Base-by-base conservation (phyloP, 2,329 filamentous ascomycete species). In the Penicillium expansum region DNA sequence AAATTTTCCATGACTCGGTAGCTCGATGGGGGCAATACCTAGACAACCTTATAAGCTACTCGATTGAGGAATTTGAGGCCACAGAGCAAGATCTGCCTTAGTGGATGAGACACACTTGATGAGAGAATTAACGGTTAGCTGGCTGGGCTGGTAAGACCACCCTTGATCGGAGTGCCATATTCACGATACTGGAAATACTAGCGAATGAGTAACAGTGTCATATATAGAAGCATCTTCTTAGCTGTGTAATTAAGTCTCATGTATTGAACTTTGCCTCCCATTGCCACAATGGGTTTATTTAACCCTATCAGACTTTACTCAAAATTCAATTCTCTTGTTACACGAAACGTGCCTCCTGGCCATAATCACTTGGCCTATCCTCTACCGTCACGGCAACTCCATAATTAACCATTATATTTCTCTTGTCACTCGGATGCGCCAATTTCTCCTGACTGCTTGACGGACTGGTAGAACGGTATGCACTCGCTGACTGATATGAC, bases 361-460 rank as follows among this genome's bases (percentile, higher is more conserved):
- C 27, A 45, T 44, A 57, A 33, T 49, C 55, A 41, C 38, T 44
- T 3, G 30, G 38, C 63, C 72, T 16, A 71, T 76, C 51, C n/a
- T 61, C 57, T 13, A 61, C 47, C 29, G 51, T 59, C 9, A 59
- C 51, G 4, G 56, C 57, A 44, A 61, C 53, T 13, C 59, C 48
- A 42, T 61, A 58, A 18, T 58, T 59, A 6, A 61, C 59, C 56
- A 59, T 41, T n/a, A 61, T 61, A 52, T 59, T 58, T 2, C 56
- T 42, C 24, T 3, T 27, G 1, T 53, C 50, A 10, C n/a, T 18
- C 5, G 43, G 20, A 30, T 50, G 42, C 10, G 59, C 56, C 50
- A 62, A n/a, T 27, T 58, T 56, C 20, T 61, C 61, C 48, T 61
- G 61, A 41, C 59, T 62, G 18, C 61, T 62, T 11, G 56, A 37